Conservation (phyloP, 129 eudicot genomes). For the Centrapalus pauciflorus region DNA sequence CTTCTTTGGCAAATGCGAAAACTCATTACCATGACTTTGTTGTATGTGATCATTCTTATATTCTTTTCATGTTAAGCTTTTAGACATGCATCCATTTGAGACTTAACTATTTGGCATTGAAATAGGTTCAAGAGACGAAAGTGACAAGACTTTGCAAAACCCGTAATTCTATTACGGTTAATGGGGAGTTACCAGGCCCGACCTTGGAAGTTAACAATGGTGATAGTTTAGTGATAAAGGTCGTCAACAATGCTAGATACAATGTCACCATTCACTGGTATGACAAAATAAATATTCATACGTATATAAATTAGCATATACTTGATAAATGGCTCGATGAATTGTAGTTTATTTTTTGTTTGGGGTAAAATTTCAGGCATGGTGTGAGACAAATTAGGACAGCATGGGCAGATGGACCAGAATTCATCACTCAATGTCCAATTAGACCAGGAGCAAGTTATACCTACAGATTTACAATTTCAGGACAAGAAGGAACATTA, state of each 20-base stretch:
- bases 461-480: slow-evolving; percentile 71
- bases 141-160: slow-evolving; percentile 89
- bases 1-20: slow-evolving; percentile 40
- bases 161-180: slow-evolving; percentile 64
- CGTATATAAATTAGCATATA: neutral
- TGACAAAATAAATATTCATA: neutral
- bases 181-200: slow-evolving; percentile 85
- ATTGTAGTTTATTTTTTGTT: neutral
- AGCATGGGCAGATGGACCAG: slow-evolving; percentile 98
- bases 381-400: slow-evolving; percentile 82
- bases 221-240: slow-evolving; percentile 70
- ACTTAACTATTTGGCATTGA: slow-evolving; percentile 18
- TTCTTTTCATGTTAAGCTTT: neutral
- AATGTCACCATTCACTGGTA: slow-evolving; percentile 97
- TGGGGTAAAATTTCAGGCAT: slow-evolving; percentile 55
- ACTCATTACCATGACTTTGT: slow-evolving; percentile 63
- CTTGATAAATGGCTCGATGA: neutral
- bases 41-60: slow-evolving; percentile 35
- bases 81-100: neutral
- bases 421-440: slow-evolving; percentile 89
- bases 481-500: slow-evolving; percentile 89
- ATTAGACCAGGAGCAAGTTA: slow-evolving; percentile 87
- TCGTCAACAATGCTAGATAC: slow-evolving; percentile 69
- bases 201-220: slow-evolving; percentile 77
- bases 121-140: slow-evolving; percentile 68